Base-by-base conservation (phyloP, 2,329 filamentous ascomycete species). In the Penicillium decumbens region DNA sequence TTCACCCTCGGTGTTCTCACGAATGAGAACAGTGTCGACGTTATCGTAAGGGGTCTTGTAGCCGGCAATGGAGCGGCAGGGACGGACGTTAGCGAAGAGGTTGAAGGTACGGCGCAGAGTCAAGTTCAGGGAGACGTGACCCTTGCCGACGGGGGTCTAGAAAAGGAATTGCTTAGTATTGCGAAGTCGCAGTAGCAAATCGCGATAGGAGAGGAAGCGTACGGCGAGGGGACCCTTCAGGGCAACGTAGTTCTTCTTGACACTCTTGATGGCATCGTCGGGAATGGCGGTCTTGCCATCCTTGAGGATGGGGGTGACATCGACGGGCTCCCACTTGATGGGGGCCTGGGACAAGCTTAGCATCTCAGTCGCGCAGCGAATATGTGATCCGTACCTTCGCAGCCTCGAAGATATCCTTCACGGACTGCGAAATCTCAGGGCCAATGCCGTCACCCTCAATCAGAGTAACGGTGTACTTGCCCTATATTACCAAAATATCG, bases 401-500 rank as follows among this genome's bases (percentile, higher is more conserved):
- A 65, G 93, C 93, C 66, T 84, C 81, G 78, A 96, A 98, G 76
- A 98, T 98, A 74, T 96, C 89, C 84, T 97, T 98, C 69, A 98
- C 91, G 43, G 93, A 95, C 76, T 95, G 85, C 60, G 93, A 85
- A 71, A 98, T 98, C 78, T 98, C 92, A 58, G 93, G 93, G 55
- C 93, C 93, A 72, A 98, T 98, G 72, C 93, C 93, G 70, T 98
- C 95, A 76, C 95, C 93, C 81, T 98, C 95, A 62, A 98, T 98
- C 76, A 98, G 80, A 65, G 89, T 92, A 68, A 98, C 93, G 50
- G 88, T 88, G 82, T 87, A 98, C 75, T 93, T 93, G 69, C 93
- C 93, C 89, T 95, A 65, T 53, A 60, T 37, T 56, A 27, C 42
- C 18, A 48, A 40, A 47, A 64, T 46, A 58, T 42, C 8, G 47